phyloP scores from a whole-genome alignment of 1,284 basidiomycete species.

The Ustilago sp. region DNA sequence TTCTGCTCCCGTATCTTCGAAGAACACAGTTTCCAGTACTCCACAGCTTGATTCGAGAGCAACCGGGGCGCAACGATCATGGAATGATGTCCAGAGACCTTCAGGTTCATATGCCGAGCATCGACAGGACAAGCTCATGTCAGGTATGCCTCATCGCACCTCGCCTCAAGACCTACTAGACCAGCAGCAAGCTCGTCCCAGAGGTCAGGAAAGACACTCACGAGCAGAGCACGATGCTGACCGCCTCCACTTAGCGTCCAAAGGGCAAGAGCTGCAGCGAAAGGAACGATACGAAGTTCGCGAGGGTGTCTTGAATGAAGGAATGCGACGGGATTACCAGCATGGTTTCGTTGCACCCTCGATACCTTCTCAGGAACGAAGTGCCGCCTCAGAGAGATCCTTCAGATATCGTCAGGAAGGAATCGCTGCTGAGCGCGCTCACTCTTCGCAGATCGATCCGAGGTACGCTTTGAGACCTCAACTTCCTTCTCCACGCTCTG shows the following conservation, averaged over 20 bases:
- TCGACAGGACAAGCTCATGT: background rate
- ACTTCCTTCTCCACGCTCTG: constrained; percentile 6
- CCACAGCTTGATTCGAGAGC: background rate
- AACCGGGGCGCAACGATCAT: background rate
- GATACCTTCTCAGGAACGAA: background rate
- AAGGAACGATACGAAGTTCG: background rate
- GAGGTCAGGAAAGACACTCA: background rate
- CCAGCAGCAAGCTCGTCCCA: background rate
- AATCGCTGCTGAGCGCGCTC: background rate
- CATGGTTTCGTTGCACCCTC: background rate
- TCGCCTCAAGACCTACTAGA: background rate
- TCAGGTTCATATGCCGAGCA: background rate
- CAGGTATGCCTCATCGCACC: background rate
- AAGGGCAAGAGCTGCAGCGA: background rate
- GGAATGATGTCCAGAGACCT: background rate
- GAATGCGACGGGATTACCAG: background rate
- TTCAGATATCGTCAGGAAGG: background rate
- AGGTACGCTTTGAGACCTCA: background rate
- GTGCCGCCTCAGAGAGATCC: background rate
- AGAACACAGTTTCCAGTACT: background rate
- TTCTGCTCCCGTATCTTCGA: background rate
- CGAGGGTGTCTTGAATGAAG: background rate
- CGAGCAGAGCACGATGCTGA: background rate
- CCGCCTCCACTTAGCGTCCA: background rate
- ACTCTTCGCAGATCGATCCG: background rate